Conservation (phyloP, 345 rosid species). For the Turnera subulata region DNA sequence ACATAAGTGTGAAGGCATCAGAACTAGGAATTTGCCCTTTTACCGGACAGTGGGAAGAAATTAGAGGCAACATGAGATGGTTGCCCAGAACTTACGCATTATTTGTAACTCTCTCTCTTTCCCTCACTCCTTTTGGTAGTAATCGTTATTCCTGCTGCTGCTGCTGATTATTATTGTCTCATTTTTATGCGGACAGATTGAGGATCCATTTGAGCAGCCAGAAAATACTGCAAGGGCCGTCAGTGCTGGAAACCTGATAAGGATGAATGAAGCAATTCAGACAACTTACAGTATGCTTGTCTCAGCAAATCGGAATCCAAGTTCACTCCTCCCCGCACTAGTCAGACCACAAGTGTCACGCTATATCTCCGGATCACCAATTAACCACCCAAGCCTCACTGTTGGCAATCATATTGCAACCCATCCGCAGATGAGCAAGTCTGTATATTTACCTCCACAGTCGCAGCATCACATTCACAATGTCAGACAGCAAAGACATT, state of each 20-base stretch:
- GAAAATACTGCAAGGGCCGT: slow-evolving; percentile 76
- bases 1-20: slow-evolving; percentile 40
- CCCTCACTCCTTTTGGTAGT: neutral
- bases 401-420: slow-evolving; percentile 5
- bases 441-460: slow-evolving; percentile 17
- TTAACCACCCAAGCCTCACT: slow-evolving; percentile 13
- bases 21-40: slow-evolving; percentile 73
- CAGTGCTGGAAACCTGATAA: slow-evolving; percentile 39
- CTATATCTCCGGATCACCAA: slow-evolving; percentile 21
- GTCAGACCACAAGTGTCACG: slow-evolving; percentile 36
- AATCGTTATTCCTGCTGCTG: neutral
- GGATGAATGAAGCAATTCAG: slow-evolving; percentile 52
- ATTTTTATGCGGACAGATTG: slow-evolving; percentile 49
- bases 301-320: slow-evolving; percentile 23
- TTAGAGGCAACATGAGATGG: slow-evolving; percentile 65
- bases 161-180: slow-evolving; percentile 3
- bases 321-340: slow-evolving; percentile 30
- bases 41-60: slow-evolving; percentile 66
- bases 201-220: slow-evolving; percentile 92
- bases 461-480: slow-evolving; percentile 23
- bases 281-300: slow-evolving; percentile 35
- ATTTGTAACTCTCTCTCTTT: slow-evolving; percentile 44
- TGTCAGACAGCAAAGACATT: neutral
- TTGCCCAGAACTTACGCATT: slow-evolving; percentile 65
- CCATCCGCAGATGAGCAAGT: slow-evolving; percentile 18